These are phyloP conservation scores for Aurifilum marmelostoma DNA, from an alignment of 2,329 filamentous ascomycete species.

Conservation along the genomic window DNA sequence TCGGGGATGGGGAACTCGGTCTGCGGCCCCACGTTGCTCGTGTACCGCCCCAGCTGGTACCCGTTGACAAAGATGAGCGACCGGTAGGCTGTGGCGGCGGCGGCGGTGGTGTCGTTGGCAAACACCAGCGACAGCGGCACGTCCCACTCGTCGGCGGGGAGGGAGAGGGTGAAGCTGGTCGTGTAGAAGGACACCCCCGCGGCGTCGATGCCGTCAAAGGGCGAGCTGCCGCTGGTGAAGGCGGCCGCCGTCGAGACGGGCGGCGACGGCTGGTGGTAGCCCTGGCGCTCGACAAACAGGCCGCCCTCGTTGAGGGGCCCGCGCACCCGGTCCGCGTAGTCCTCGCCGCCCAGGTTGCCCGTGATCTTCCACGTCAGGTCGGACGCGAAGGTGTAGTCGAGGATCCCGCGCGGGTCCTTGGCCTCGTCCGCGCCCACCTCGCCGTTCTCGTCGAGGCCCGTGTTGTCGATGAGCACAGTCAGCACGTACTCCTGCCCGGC, in stretches of 20 bases:
- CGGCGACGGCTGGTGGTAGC: slow-evolving; percentile 57
- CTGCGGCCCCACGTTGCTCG: slow-evolving; percentile 71
- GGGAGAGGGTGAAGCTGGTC: slow-evolving; percentile 54
- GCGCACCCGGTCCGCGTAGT: slow-evolving; percentile 57
- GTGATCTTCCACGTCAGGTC: slow-evolving; percentile 63
- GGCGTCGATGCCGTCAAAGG: slow-evolving; percentile 41
- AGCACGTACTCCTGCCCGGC: slow-evolving; percentile 59
- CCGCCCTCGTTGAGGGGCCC: slow-evolving; percentile 66
- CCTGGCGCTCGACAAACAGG: slow-evolving; percentile 58
- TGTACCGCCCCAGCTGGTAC: slow-evolving; percentile 61
- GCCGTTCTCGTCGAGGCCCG: slow-evolving; percentile 68
- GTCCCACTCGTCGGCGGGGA: slow-evolving; percentile 56
- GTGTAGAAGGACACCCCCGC: slow-evolving; percentile 61
- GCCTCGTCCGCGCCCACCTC: slow-evolving; percentile 57
- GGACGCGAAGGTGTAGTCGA: slow-evolving; percentile 56
- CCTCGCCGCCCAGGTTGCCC: slow-evolving; percentile 64
- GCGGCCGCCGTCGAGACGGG: slow-evolving; percentile 41
- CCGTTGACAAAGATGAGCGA: slow-evolving; percentile 71
- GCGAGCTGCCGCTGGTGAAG: slow-evolving; percentile 45
- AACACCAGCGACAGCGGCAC: slow-evolving; percentile 60
- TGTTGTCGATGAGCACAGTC: slow-evolving; percentile 70
- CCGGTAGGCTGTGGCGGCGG: slow-evolving; percentile 46
- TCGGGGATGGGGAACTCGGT: slow-evolving; percentile 68
- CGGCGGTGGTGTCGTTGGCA: slow-evolving; percentile 42
- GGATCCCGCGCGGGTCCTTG: slow-evolving; percentile 61